Base-by-base conservation (phyloP, 2,329 filamentous ascomycete genomes). In the Teratosphaeria zuluensis region DNA sequence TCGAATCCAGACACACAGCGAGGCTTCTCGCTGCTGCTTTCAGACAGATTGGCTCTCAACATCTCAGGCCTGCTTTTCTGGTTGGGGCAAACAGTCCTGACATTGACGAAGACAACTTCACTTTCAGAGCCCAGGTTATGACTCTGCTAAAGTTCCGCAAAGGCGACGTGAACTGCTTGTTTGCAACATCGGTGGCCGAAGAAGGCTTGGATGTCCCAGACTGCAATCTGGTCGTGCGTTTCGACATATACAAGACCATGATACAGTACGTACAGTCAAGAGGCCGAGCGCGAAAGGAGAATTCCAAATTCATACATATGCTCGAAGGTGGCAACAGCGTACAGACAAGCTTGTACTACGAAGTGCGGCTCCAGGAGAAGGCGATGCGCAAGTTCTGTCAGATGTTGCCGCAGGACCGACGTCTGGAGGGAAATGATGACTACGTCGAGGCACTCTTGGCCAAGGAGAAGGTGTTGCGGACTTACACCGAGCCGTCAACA, bases 261-360 rank as follows among this genome's bases (percentile, higher is more conserved):
- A 97, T 97, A 56, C 89, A 95, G 68, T 97, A 96, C 69, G 86
- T 97, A 21, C 94, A 99, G 72, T 96, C 92, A 14, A 84, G 90
- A 62, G 94, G 94, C 0, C 84, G 94, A 57, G 94, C 94, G 12
- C 83, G 94, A 46, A 88, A 90, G 66, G 73, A 76, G 0, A 81
- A 87, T 57, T 97, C 94, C 0, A 85, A 82, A 62, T 96, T 92
- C 71, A 81, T 92, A 35, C 89, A 89, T 67, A 92, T 99, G 88
- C 71, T 90, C 2, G 92, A 97, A 69, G 69, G 73, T 1, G 81
- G 80, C 7, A 96, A 96, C 65, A 63, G 71, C 12, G 75, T 76
- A 0, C 88, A 95, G 55, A 64, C 71, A 1, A 73, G 79, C 42
- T 76, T 77, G n/a, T 69, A 89, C 1, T 72, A 77, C 9, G 82